Conservation (phyloP, 805 yeast species). For the Nakazawaea ernobii region DNA sequence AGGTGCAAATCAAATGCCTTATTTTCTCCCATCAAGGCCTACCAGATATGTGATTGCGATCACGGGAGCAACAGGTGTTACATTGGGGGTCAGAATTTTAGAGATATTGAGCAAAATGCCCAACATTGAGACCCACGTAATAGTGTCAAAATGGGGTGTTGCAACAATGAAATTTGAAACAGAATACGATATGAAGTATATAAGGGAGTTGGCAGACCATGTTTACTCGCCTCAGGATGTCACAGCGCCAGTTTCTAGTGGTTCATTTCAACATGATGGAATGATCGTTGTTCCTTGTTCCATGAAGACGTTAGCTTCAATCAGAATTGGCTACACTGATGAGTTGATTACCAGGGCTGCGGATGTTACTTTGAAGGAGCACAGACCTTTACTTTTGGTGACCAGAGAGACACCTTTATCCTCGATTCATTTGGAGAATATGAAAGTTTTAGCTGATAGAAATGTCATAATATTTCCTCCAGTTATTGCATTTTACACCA, state of each 20-base stretch:
- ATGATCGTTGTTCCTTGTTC: slow-evolving; percentile 26
- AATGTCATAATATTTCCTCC: slow-evolving; percentile 23
- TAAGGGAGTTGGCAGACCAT: slow-evolving; percentile 15
- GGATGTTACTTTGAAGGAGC: slow-evolving; percentile 23
- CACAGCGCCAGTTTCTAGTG: slow-evolving; percentile 23
- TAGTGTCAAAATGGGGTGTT: slow-evolving; percentile 24
- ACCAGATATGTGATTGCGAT: slow-evolving; percentile 22
- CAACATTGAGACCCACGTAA: slow-evolving; percentile 20
- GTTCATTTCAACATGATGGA: slow-evolving; percentile 25
- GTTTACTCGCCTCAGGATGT: slow-evolving; percentile 20
- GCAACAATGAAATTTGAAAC: slow-evolving; percentile 25
- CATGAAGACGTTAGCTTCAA: slow-evolving; percentile 24
- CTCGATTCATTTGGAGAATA: slow-evolving; percentile 22
- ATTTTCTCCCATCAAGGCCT: slow-evolving; percentile 12
- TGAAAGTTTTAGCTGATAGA: slow-evolving; percentile 17
- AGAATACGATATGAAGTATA: slow-evolving; percentile 17
- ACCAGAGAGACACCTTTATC: slow-evolving; percentile 25
- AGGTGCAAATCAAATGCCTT: no score
- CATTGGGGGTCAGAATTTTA: slow-evolving; percentile 19
- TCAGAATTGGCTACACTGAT: slow-evolving; percentile 23
- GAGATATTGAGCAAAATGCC: slow-evolving; percentile 14
- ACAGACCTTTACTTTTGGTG: slow-evolving; percentile 19
- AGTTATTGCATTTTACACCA: slow-evolving; percentile 24
- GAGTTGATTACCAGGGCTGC: slow-evolving; percentile 24
- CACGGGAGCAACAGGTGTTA: slow-evolving; percentile 24